Evolutionary conservation across 179 eudicot species (phyloP).

Genomic region (Spinacia oleracea): DNA sequence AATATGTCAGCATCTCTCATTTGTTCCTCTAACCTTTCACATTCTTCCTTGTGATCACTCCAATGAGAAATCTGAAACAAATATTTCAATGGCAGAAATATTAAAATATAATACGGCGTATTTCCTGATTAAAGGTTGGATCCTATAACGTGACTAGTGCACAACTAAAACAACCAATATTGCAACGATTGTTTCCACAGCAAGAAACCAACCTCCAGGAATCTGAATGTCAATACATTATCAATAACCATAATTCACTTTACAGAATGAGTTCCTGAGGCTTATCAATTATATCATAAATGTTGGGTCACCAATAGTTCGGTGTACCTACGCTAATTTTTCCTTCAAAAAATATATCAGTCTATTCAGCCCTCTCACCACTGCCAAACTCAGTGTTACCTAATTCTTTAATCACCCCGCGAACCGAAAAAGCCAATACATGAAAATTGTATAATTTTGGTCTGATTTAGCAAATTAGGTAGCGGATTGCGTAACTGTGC

Average conservation of each 20-base stretch:
- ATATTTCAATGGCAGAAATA: slow-evolving; percentile 6
- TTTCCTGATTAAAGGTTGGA: neutral
- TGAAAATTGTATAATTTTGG: too few species aligned
- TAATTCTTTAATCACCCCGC: too few species aligned
- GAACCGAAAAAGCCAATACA: too few species aligned
- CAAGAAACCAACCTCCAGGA: neutral
- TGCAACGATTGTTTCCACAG: neutral
- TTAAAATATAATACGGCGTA: neutral
- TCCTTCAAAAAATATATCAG: too few species aligned
- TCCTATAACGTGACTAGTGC: neutral
- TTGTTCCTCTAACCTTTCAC: slow-evolving; percentile 73
- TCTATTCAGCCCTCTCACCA: too few species aligned
- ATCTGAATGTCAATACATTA: neutral
- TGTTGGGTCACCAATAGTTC: too few species aligned
- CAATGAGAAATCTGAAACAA: slow-evolving; percentile 63
- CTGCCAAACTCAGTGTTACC: too few species aligned
- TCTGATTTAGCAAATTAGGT: too few species aligned
- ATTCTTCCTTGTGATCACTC: slow-evolving; percentile 76
- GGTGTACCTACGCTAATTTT: too few species aligned
- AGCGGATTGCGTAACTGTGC: too few species aligned
- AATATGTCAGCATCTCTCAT: slow-evolving; percentile 47
- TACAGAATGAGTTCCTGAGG: neutral
- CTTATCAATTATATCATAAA: too few species aligned
- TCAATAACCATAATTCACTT: neutral
- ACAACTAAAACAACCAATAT: neutral